phyloP scores from a whole-genome alignment of 2,329 filamentous ascomycete genomes.

The Hypocreales sp. region DNA sequence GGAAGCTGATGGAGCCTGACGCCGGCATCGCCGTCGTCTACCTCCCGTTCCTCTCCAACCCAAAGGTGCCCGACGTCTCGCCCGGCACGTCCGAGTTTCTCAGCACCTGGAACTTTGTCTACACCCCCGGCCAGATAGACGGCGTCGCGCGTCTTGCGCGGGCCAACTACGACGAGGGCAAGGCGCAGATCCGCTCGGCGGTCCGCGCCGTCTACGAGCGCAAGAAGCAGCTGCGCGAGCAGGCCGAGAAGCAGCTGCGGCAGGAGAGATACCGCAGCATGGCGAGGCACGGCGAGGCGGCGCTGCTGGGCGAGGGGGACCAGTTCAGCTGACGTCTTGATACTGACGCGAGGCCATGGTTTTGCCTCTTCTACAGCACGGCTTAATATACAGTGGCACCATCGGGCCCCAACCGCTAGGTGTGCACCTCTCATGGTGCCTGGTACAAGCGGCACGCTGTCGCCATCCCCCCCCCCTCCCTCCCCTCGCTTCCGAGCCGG shows the following conservation, averaged over 20 bases:
- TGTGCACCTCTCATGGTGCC: too few relatives aligned
- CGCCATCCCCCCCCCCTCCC: too few relatives aligned
- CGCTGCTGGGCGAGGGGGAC: constrained; percentile 45
- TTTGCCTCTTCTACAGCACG: constrained; percentile 20
- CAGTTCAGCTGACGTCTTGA: constrained; percentile 37
- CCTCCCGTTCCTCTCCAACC: constrained; percentile 76
- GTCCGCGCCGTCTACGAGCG: constrained; percentile 85
- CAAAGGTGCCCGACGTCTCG: constrained; percentile 65
- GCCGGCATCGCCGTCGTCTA: constrained; percentile 85
- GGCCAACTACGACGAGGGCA: constrained; percentile 76
- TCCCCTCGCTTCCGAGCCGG: too few relatives aligned
- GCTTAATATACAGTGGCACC: constrained; percentile 22
- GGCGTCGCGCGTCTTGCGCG: constrained; percentile 65
- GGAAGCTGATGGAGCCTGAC: constrained; percentile 52
- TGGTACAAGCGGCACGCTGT: too few relatives aligned
- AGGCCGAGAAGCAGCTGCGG: constrained; percentile 26
- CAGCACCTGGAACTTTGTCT: constrained; percentile 96
- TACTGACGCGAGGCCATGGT: too few relatives aligned
- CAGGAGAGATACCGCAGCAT: constrained; percentile 27
- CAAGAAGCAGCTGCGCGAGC: constrained; percentile 56
- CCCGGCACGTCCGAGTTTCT: constrained; percentile 74
- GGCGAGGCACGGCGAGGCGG: constrained; percentile 33
- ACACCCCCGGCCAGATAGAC: constrained; percentile 81
- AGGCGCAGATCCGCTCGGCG: constrained; percentile 60
- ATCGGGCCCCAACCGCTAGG: too few relatives aligned